Percentiles rank a stretch among this genome's conserved stretches.
These are phyloP conservation scores for Suillus bovinus DNA, from an alignment of 768 basidiomycete genomes.

Conservation along the genomic window DNA sequence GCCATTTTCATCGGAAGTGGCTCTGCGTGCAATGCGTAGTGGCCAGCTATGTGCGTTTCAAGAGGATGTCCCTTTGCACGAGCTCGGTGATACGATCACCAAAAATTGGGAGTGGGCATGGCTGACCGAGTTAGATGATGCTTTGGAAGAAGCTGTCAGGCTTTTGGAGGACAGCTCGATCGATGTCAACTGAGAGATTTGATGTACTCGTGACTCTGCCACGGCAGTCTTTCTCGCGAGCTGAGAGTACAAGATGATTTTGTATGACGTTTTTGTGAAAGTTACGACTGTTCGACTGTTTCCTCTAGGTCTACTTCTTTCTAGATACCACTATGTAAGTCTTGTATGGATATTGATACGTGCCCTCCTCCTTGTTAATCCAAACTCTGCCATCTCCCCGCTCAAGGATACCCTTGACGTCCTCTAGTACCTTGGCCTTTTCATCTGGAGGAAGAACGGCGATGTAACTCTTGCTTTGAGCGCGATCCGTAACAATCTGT, in stretches of 20 bases:
- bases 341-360: slow-evolving; percentile 82
- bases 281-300: neutral
- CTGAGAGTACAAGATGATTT: neutral
- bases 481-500: slow-evolving; percentile 62
- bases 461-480: slow-evolving; percentile 85
- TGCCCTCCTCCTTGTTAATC: slow-evolving; percentile 71
- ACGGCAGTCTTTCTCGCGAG: neutral
- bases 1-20: slow-evolving; percentile 42
- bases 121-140: slow-evolving; percentile 23
- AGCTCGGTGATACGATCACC: slow-evolving; percentile 43
- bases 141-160: slow-evolving; percentile 19
- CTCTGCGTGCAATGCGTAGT: slow-evolving; percentile 22
- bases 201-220: neutral
- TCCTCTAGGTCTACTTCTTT: slow-evolving; percentile 36
- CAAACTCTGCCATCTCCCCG: slow-evolving; percentile 65
- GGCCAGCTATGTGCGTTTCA: slow-evolving; percentile 21
- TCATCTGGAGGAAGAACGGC: slow-evolving; percentile 59
- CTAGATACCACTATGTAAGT: slow-evolving; percentile 56
- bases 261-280: too few relatives aligned
- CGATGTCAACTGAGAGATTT: neutral
- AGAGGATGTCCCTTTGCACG: slow-evolving; percentile 33
- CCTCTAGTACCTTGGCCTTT: slow-evolving; percentile 50
- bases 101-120: slow-evolving; percentile 60
- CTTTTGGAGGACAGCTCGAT: slow-evolving; percentile 14
- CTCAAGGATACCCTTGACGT: slow-evolving; percentile 56